A percentile compares a stretch with the other conserved stretches of the same genome.
Conservation (phyloP, 2,329 filamentous ascomycete species). For the Dendryphion nanum region DNA sequence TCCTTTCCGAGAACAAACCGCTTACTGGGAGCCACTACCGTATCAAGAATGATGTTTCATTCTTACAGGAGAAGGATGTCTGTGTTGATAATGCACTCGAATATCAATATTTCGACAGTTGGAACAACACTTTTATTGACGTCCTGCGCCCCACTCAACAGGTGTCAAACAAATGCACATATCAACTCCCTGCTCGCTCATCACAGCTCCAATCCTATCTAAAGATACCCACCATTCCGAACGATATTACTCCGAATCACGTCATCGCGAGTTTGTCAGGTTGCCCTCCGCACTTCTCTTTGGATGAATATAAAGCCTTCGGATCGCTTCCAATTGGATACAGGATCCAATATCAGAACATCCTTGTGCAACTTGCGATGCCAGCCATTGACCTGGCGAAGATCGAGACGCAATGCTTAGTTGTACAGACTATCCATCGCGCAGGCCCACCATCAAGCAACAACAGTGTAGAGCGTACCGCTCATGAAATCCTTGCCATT, state of each 20-base stretch:
- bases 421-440: constrained; percentile 53
- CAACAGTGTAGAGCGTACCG: constrained; percentile 20
- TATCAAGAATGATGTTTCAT: constrained; percentile 18
- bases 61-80: constrained; percentile 35
- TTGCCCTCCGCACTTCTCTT: constrained; percentile 50
- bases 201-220: constrained; percentile 43
- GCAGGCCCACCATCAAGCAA: constrained; percentile 37
- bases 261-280: constrained; percentile 51
- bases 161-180: constrained; percentile 38
- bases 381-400: constrained; percentile 51
- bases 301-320: constrained; percentile 58
- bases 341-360: constrained; percentile 56
- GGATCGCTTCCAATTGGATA: constrained; percentile 49
- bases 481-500: constrained; percentile 40
- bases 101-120: constrained; percentile 34
- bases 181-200: constrained; percentile 36
- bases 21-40: constrained; percentile 37
- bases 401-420: constrained; percentile 46
- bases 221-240: constrained; percentile 21
- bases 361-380: constrained; percentile 51
- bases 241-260: constrained; percentile 46
- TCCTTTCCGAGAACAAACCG: constrained; percentile 40
- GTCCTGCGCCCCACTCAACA: constrained; percentile 10
- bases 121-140: constrained; percentile 13
- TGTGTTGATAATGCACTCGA: constrained; percentile 48